phyloP scores from a whole-genome alignment of 305 asterid species.

The Plantago coronopus region DNA sequence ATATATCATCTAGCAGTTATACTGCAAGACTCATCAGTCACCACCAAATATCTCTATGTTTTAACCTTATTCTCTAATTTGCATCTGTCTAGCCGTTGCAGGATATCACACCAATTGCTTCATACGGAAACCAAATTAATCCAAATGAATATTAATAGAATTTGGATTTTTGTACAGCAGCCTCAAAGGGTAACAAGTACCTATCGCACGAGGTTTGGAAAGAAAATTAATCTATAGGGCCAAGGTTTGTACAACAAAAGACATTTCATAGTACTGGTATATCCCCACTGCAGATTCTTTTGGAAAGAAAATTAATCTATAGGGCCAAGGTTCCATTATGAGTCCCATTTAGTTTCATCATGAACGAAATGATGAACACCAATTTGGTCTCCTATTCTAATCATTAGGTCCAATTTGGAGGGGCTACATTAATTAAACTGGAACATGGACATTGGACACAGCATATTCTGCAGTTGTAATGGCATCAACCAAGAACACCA shows the following conservation, averaged over 20 bases:
- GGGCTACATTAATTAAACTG: background rate
- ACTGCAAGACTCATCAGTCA: no score
- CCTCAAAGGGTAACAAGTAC: background rate
- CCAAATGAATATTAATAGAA: no score
- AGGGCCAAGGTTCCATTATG: slow-evolving; percentile 8
- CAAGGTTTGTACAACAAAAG: background rate
- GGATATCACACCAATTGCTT: no score
- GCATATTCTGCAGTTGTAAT: slow-evolving; percentile 19
- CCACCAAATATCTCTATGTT: no score
- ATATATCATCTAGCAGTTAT: no score
- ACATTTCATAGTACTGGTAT: background rate
- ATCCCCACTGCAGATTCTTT: background rate
- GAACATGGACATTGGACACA: no score
- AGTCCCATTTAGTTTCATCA: slow-evolving; percentile 7
- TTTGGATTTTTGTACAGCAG: no score
- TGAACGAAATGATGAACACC: background rate
- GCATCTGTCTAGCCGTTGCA: no score
- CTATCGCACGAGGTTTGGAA: no score
- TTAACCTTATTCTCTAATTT: no score
- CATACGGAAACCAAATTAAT: no score
- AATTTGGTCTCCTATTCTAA: background rate
- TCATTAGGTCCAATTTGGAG: slow-evolving; percentile 1
- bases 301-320: background rate
- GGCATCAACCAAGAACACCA: background rate
- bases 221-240: background rate